Conservation (phyloP, 805 yeast genomes). For the Debaryomyces maramus region DNA sequence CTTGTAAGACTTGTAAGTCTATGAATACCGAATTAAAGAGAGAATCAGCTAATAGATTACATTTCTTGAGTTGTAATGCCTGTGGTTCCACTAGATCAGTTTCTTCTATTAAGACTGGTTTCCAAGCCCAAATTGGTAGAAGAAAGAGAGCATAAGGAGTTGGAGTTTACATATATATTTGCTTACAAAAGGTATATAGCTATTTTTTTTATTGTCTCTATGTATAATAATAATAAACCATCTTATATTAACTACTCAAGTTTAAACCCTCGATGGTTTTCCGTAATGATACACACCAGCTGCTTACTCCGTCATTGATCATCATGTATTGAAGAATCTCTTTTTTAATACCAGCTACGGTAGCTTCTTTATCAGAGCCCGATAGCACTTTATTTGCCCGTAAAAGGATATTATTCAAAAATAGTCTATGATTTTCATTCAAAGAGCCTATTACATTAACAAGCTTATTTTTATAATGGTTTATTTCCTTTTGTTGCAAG, state of each 20-base stretch:
- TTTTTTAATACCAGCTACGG: constrained; percentile 22
- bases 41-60: constrained; percentile 94
- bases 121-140: constrained; percentile 96
- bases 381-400: background rate
- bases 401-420: constrained; percentile 9
- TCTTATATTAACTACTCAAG: background rate
- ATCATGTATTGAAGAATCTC: constrained; percentile 54
- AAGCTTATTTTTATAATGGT: background rate
- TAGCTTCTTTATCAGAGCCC: background rate
- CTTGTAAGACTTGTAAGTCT: constrained; percentile 98
- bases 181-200: constrained; percentile 4
- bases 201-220: constrained; percentile 5
- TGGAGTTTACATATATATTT: constrained; percentile 3
- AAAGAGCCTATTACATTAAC: background rate
- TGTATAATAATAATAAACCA: constrained; percentile 14
- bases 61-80: constrained; percentile 94
- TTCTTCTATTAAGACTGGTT: constrained; percentile 97
- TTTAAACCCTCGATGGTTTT: constrained; percentile 35
- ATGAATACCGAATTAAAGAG: constrained; percentile 95
- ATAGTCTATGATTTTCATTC: background rate
- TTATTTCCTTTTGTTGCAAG: background rate
- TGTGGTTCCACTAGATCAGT: constrained; percentile 98
- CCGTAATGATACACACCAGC: constrained; percentile 69
- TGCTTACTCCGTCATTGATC: constrained; percentile 52
- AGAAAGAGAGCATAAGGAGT: constrained; percentile 59